Percentiles rank a stretch among this genome's conserved stretches.
phyloP scores from a whole-genome alignment of 108 stramenopile species.

The Aurantiochytrium sp. region DNA sequence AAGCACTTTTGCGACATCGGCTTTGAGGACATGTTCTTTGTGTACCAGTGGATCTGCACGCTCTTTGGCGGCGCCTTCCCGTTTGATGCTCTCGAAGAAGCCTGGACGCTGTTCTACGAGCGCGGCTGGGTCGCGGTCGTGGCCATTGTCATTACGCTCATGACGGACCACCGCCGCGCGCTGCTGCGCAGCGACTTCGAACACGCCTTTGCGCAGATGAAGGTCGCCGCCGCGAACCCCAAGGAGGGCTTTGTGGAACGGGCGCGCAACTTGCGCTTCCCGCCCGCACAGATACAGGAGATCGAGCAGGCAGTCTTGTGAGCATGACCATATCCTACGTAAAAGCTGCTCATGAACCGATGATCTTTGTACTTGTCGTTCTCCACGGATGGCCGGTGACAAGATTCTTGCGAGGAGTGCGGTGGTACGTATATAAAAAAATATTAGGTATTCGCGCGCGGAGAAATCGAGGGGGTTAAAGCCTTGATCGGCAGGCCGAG shows the following conservation, averaged over 20 bases:
- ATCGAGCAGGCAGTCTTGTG: background rate
- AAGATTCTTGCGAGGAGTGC: too few relatives aligned
- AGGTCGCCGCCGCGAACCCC: background rate
- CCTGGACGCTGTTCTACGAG: background rate
- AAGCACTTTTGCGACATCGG: constrained; percentile 14
- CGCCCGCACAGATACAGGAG: background rate
- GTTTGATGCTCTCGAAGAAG: background rate
- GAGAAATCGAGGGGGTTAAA: too few relatives aligned
- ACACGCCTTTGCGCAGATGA: background rate
- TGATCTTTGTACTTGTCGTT: too few relatives aligned
- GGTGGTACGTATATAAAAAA: too few relatives aligned
- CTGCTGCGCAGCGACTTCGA: background rate
- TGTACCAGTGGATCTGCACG: constrained; percentile 11
- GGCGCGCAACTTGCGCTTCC: background rate
- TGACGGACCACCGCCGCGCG: background rate
- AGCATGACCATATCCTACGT: background rate
- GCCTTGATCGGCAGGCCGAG: too few relatives aligned
- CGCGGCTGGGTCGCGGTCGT: background rate
- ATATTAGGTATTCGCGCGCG: too few relatives aligned
- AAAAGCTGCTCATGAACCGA: background rate
- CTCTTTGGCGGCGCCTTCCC: background rate
- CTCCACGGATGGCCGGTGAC: too few relatives aligned
- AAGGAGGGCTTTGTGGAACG: background rate
- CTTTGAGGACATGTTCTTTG: background rate
- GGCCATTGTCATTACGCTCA: background rate